Base-by-base conservation (phyloP, 345 rosid species). In the Capsella bursapastoris region DNA sequence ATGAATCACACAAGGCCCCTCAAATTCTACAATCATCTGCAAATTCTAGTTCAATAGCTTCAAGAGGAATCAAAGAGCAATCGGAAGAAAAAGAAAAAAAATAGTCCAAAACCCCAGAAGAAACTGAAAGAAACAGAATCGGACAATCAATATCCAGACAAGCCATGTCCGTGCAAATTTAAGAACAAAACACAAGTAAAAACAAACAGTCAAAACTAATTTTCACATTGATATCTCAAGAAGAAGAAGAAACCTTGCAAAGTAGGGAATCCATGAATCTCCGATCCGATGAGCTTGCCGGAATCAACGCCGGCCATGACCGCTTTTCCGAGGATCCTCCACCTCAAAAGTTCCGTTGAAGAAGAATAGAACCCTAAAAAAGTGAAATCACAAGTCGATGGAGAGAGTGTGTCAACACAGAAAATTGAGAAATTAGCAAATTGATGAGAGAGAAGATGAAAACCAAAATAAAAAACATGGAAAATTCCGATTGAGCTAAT, bases 261-360 rank as follows among this genome's bases (percentile, higher is more conserved):
- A 10, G 93, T 85, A 78, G 75, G 91, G 64, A 95, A 95, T 52
- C 99, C 99, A 83, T 95, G 99, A 88, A 92, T 89, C 79, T 95
- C 93, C 6, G 94, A 78, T 71, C 92, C 87, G 15, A 82, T 83
- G 5, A 95, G 97, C 72, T 14, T 78, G 57, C 82, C 88, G 60
- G 81, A 22, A 62, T 5, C 65, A 35, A 63, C 82, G 66, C 74
- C 77, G 64, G 76, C 85, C 97, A 91, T 87, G 40, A 14, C 44
- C 2, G 58, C n/a, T 3, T 35, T 2, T 1, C 16, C 49, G 80
- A 29, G 70, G 75, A 70, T 61, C 57, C 18, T 49, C 61, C n/a
- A n/a, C n/a, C 14, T 57, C 61, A 22, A 18, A 29, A 32, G 29
- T 6, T 57, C 62, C 60, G 58, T 35, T 7, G 38, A 45, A 45